Evolutionary conservation across 202 grass and related monocot genomes (phyloP).

Genomic region (Panicum virgatum): DNA sequence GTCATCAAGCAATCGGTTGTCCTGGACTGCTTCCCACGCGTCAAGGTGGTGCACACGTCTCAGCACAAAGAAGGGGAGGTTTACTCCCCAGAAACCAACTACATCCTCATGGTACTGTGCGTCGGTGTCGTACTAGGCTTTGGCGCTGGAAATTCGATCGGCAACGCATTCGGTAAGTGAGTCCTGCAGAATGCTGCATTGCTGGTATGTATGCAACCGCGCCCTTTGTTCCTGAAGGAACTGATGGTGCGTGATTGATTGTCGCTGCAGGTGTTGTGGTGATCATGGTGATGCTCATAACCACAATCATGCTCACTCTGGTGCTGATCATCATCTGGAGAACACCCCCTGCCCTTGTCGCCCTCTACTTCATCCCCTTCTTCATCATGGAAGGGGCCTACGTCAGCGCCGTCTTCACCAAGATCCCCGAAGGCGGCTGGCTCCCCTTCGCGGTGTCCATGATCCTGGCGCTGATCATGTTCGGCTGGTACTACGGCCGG

Average conservation of each 20-base stretch:
- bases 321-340: conserved; percentile 72
- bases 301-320: conserved; percentile 61
- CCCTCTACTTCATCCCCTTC: conserved; percentile 50
- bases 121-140: conserved; percentile 63
- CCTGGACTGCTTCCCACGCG: conserved; percentile 63
- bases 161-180: conserved; percentile 66
- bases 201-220: background rate
- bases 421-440: conserved; percentile 68
- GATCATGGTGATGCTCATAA: conserved; percentile 80
- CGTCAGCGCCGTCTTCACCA: conserved; percentile 58
- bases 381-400: conserved; percentile 58
- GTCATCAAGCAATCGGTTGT: conserved; percentile 76
- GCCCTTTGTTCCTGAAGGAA: conserved; percentile 8
- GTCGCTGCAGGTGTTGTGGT: conserved; percentile 63
- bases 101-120: conserved; percentile 74
- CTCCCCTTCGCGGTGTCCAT: conserved; percentile 65
- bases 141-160: conserved; percentile 64
- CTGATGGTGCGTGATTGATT: background rate
- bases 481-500: conserved; percentile 66
- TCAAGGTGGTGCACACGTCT: conserved; percentile 77
- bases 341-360: conserved; percentile 38
- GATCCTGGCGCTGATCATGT: conserved; percentile 69
- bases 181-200: conserved; percentile 1
- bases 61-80: conserved; percentile 70
- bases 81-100: conserved; percentile 74